Percentiles rank a stretch among this genome's conserved stretches.
These are phyloP conservation scores for Hordeum marinum DNA, from an alignment of 176 grass and related monocot genomes.

Conservation along the genomic window DNA sequence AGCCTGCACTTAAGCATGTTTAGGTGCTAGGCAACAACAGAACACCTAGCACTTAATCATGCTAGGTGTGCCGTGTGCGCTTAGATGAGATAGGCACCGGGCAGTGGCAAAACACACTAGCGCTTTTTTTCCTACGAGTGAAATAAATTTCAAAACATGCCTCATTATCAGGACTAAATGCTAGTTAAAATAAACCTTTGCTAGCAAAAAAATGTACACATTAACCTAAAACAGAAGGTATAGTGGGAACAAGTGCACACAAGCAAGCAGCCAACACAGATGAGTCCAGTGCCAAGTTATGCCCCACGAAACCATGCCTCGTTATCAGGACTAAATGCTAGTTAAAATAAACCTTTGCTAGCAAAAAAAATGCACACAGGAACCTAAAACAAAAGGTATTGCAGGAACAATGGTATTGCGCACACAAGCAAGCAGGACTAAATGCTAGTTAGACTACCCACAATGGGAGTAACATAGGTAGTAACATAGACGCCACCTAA, in stretches of 20 bases:
- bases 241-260: not conserved
- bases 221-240: not conserved
- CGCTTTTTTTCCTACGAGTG: not conserved
- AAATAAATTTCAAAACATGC: not conserved
- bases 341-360: not conserved
- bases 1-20: not conserved
- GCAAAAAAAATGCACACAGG: not conserved
- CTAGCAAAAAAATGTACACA: not conserved
- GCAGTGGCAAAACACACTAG: not conserved
- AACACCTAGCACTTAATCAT: not conserved
- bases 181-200: not conserved
- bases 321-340: not conserved
- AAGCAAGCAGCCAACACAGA: not conserved
- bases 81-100: not conserved
- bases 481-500: too few relatives aligned
- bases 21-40: not conserved
- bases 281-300: not conserved
- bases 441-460: too few relatives aligned
- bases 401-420: not conserved
- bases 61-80: not conserved
- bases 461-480: too few relatives aligned
- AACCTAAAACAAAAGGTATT: not conserved
- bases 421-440: not conserved
- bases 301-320: not conserved
- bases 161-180: not conserved